Evolutionary conservation across 2,329 filamentous ascomycete species (phyloP).

Genomic region (Penicillium sp.): DNA sequence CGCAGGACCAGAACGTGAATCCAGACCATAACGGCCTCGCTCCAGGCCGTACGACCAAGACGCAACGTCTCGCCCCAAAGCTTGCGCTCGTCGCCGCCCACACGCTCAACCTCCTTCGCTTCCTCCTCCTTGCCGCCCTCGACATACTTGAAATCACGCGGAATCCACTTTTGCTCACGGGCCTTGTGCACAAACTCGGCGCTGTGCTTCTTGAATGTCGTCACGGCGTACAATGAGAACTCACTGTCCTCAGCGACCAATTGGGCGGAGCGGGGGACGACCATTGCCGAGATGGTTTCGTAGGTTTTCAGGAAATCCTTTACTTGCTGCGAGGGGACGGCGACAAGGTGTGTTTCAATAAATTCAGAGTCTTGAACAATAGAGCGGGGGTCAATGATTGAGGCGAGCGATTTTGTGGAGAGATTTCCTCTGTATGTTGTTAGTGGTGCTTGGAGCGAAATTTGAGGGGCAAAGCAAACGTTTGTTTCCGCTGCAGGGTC

Average conservation of each 20-base stretch:
- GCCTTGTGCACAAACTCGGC: constrained; percentile 88
- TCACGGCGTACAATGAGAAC: constrained; percentile 83
- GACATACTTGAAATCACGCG: constrained; percentile 88
- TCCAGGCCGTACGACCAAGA: constrained; percentile 87
- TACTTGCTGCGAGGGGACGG: constrained; percentile 72
- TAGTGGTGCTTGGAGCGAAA: constrained; percentile 2
- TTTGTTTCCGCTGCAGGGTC: constrained; percentile 80
- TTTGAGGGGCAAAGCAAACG: constrained; percentile 52
- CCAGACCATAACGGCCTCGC: constrained; percentile 94
- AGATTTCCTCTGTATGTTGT: constrained; percentile 70
- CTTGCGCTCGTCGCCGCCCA: constrained; percentile 82
- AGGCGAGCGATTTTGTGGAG: constrained; percentile 86
- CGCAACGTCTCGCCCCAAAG: constrained; percentile 89
- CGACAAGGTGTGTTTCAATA: constrained; percentile 91
- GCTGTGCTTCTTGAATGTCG: constrained; percentile 88
- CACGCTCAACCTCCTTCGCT: constrained; percentile 76
- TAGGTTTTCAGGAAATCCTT: constrained; percentile 90
- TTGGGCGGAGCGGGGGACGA: constrained; percentile 82
- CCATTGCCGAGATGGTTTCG: constrained; percentile 84
- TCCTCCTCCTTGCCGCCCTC: constrained; percentile 89
- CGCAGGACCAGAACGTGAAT: constrained; percentile 85
- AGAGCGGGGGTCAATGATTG: constrained; percentile 76
- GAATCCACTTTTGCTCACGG: constrained; percentile 90
- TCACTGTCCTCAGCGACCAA: constrained; percentile 84
- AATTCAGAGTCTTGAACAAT: constrained; percentile 91